Evolutionary conservation across 352 stramenopile genomes (phyloP).

Genomic region (Aphanomyces euteiches): DNA sequence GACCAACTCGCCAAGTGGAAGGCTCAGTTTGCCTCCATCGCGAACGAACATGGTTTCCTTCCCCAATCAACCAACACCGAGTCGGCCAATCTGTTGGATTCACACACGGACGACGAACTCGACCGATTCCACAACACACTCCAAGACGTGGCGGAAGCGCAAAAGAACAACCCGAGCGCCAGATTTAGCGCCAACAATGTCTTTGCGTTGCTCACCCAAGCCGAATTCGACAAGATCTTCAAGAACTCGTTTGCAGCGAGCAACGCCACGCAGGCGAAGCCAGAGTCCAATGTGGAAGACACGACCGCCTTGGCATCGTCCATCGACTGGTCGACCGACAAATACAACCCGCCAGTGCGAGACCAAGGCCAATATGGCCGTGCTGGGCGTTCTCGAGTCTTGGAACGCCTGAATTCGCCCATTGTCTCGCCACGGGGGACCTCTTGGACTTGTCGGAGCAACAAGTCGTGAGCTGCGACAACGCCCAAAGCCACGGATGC

Average conservation of each 20-base stretch:
- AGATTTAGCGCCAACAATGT: background rate
- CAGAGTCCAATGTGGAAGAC: background rate
- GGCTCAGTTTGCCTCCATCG: background rate
- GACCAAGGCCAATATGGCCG: conserved; percentile 88
- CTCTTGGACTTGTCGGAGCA: conserved; percentile 87
- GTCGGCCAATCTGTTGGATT: background rate
- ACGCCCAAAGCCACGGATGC: conserved; percentile 31
- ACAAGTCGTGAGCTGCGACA: conserved; percentile 83
- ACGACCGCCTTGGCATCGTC: background rate
- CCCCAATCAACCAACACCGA: background rate
- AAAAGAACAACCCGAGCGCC: background rate
- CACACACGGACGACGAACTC: background rate
- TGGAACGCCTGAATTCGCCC: conserved; percentile 84
- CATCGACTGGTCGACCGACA: background rate
- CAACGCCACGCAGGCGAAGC: background rate
- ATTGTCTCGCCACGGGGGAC: conserved; percentile 70
- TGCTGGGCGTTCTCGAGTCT: conserved; percentile 93
- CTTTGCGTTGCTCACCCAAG: background rate
- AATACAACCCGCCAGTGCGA: conserved; percentile 41
- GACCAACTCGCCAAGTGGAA: background rate
- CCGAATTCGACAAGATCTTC: background rate
- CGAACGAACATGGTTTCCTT: background rate
- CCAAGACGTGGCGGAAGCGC: background rate
- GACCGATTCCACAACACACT: background rate
- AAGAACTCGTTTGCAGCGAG: background rate